phyloP scores from a whole-genome alignment of 164 flowering plant species.

The Malania oleifera region DNA sequence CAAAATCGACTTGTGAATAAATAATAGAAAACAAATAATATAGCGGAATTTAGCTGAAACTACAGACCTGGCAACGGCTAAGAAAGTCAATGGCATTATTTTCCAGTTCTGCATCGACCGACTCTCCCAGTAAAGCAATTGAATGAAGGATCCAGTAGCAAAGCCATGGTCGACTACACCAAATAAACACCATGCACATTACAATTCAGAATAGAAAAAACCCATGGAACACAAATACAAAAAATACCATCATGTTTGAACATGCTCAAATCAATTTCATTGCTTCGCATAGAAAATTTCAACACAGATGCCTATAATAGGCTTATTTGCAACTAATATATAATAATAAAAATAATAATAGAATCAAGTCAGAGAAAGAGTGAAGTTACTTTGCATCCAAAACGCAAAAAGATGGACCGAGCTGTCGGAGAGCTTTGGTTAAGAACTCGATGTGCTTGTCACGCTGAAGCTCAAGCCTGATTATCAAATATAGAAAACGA shows the following conservation, averaged over 20 bases:
- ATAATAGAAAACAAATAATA: too few relatives aligned
- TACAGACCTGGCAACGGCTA: conserved; percentile 75
- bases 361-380: not conserved
- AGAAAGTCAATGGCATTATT: conserved; percentile 61
- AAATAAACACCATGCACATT: not conserved
- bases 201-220: not conserved
- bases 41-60: not conserved
- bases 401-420: conserved; percentile 51
- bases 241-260: not conserved
- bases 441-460: conserved; percentile 63
- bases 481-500: not conserved
- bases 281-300: not conserved
- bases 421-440: conserved; percentile 44
- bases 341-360: not conserved
- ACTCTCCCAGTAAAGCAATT: conserved; percentile 67
- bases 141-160: conserved; percentile 97
- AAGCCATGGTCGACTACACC: conserved; percentile 86
- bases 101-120: conserved; percentile 59
- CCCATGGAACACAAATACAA: not conserved
- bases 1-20: too few relatives aligned
- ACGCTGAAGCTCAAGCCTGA: conserved; percentile 63
- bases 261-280: not conserved
- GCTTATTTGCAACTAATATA: not conserved
- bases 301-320: not conserved
- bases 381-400: conserved; percentile 73